Evolutionary conservation across 352 stramenopile species (phyloP).

Genomic region (Elongisporangium anandrum): DNA sequence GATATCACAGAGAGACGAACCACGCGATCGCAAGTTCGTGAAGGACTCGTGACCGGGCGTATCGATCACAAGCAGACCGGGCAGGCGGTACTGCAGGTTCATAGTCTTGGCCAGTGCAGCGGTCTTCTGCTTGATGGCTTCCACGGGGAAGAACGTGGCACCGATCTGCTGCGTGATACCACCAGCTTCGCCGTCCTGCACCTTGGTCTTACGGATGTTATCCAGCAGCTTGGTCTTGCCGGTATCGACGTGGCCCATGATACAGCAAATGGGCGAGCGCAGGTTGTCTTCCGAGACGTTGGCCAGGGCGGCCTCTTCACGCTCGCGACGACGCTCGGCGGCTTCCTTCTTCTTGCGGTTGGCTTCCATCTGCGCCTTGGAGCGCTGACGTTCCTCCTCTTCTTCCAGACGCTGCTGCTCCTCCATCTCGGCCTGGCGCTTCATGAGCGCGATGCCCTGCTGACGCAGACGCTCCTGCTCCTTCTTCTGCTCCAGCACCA

Average conservation of each 20-base stretch:
- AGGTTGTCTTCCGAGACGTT: conserved; percentile 93
- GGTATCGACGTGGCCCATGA: conserved; percentile 98
- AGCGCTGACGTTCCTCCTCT: conserved; percentile 62
- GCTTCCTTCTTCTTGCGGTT: conserved; percentile 82
- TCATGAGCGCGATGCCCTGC: conserved; percentile 93
- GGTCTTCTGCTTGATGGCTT: conserved; percentile 90
- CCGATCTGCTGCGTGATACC: conserved; percentile 99
- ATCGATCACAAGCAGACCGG: conserved; percentile 96
- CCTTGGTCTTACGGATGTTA: conserved; percentile 99
- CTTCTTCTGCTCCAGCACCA: conserved; percentile 93
- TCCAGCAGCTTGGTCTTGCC: conserved; percentile 99
- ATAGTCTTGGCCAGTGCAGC: conserved; percentile 68
- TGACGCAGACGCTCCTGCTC: conserved; percentile 89
- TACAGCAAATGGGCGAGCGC: conserved; percentile 98
- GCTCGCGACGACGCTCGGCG: conserved; percentile 56
- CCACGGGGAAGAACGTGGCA: conserved; percentile 93
- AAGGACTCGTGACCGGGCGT: conserved; percentile 99
- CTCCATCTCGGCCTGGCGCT: conserved; percentile 88
- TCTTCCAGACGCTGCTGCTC: conserved; percentile 60
- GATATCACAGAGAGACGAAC: conserved; percentile 98
- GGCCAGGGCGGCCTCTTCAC: conserved; percentile 72
- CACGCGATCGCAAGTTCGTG: conserved; percentile 96
- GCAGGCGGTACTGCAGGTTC: conserved; percentile 87
- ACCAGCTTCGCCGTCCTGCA: conserved; percentile 91
- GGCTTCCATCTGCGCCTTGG: conserved; percentile 83